These are phyloP conservation scores for Hanseniaspora opuntiae DNA, from an alignment of 805 yeast genomes.

Conservation along the genomic window DNA sequence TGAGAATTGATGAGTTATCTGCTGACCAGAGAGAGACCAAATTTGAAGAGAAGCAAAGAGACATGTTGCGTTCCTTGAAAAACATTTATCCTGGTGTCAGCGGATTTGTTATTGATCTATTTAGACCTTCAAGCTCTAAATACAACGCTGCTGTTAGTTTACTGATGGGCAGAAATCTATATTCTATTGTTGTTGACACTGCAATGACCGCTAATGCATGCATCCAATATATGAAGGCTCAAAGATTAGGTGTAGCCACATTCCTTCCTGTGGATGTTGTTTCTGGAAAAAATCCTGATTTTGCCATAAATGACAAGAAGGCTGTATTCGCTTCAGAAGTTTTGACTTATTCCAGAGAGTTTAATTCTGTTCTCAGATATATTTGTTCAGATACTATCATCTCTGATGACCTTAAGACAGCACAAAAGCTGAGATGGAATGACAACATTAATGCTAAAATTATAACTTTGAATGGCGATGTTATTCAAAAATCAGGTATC, in stretches of 20 bases:
- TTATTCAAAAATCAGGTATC: slow-evolving; percentile 71
- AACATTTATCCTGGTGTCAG: slow-evolving; percentile 73
- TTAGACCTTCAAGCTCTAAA: slow-evolving; percentile 59
- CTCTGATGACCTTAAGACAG: slow-evolving; percentile 56
- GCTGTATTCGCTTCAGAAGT: slow-evolving; percentile 48
- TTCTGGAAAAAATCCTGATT: slow-evolving; percentile 46
- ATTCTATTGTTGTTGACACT: slow-evolving; percentile 72
- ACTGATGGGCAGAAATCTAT: slow-evolving; percentile 63
- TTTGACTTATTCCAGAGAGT: slow-evolving; percentile 49
- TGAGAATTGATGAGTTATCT: slow-evolving; percentile 54
- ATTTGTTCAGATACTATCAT: slow-evolving; percentile 69
- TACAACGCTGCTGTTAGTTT: slow-evolving; percentile 65
- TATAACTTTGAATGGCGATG: slow-evolving; percentile 72
- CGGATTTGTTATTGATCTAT: slow-evolving; percentile 69
- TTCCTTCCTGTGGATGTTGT: slow-evolving; percentile 82
- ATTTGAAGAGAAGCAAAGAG: slow-evolving; percentile 56
- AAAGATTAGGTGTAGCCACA: slow-evolving; percentile 71
- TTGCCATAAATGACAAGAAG: slow-evolving; percentile 18
- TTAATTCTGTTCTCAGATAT: slow-evolving; percentile 67
- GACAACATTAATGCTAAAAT: slow-evolving; percentile 44
- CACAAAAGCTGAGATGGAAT: slow-evolving; percentile 62
- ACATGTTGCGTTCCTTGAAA: slow-evolving; percentile 54
- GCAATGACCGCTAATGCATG: slow-evolving; percentile 58
- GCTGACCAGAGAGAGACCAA: slow-evolving; percentile 66
- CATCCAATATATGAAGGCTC: slow-evolving; percentile 67